Conservation (phyloP, 202 grass and related monocot genomes). For the Musa balbisiana region DNA sequence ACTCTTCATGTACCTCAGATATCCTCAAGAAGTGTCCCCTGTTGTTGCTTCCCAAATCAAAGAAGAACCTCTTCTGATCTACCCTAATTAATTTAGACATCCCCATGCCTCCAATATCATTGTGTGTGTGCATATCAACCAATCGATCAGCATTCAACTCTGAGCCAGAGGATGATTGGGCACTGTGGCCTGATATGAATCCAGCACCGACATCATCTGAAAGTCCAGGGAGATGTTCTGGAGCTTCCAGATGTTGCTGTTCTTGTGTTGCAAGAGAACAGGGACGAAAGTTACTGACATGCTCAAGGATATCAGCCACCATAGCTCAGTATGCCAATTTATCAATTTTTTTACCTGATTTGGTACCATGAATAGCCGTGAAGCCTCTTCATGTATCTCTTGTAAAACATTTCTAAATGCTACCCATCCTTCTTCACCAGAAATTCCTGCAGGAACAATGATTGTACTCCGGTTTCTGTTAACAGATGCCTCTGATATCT, state of each 20-base stretch:
- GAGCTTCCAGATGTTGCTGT: slow-evolving; percentile 16
- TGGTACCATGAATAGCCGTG: slow-evolving; percentile 1
- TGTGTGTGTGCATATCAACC: neutral
- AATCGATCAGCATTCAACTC: neutral
- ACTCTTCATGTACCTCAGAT: slow-evolving; percentile 1
- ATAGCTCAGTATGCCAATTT: neutral
- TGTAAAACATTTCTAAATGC: slow-evolving; percentile 13
- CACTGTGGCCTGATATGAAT: slow-evolving; percentile 5
- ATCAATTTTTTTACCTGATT: slow-evolving; percentile 5
- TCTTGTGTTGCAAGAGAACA: neutral
- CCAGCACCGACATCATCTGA: slow-evolving; percentile 15
- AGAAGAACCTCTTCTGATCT: slow-evolving; percentile 18
- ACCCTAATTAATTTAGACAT: slow-evolving; percentile 18
- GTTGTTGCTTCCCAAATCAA: slow-evolving; percentile 15
- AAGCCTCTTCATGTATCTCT: slow-evolving; percentile 13
- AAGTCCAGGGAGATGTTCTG: slow-evolving; percentile 1
- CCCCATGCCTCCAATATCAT: slow-evolving; percentile 13
- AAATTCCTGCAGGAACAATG: slow-evolving; percentile 19
- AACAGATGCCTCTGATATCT: slow-evolving; percentile 14
- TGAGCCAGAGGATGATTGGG: neutral
- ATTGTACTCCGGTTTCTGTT: slow-evolving; percentile 14
- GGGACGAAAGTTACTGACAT: too few relatives aligned
- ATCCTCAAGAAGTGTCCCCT: slow-evolving; percentile 19
- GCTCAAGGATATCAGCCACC: too few relatives aligned
- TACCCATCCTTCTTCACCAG: slow-evolving; percentile 19